These are phyloP conservation scores for Furcasterigmium furcatum DNA, from an alignment of 2,329 filamentous ascomycete species.

Conservation along the genomic window DNA sequence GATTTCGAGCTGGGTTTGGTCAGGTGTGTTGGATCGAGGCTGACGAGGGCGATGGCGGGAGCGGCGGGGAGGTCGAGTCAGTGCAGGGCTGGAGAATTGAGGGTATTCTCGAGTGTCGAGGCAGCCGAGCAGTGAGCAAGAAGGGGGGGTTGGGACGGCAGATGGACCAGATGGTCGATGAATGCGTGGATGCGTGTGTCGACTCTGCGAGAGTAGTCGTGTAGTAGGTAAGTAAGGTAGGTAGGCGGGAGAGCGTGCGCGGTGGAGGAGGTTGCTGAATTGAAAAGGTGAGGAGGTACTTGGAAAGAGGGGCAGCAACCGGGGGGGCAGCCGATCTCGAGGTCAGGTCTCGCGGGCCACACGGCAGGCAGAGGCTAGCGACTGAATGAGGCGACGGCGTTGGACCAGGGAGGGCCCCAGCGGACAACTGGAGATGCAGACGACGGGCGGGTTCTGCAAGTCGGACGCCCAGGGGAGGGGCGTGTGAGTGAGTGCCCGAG, in stretches of 20 bases:
- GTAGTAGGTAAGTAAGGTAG: neutral
- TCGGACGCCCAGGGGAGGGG: conserved; percentile 1
- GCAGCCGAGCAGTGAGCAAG: neutral
- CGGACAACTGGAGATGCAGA: neutral
- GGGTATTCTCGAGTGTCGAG: neutral
- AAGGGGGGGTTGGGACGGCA: neutral
- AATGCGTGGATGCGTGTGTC: too few relatives aligned
- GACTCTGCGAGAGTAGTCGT: neutral
- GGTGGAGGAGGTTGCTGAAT: conserved; percentile 1
- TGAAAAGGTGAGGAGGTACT: conserved; percentile 6
- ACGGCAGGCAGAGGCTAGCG: conserved; percentile 3
- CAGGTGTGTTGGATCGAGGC: neutral
- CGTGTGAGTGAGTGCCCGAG: neutral
- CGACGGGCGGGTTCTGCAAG: conserved; percentile 1
- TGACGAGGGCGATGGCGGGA: neutral
- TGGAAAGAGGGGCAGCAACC: conserved; percentile 2
- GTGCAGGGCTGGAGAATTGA: neutral
- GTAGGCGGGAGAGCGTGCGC: neutral
- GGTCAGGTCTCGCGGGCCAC: conserved; percentile 3
- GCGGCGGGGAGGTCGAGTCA: neutral
- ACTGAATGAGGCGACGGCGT: conserved; percentile 3
- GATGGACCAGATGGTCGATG: neutral
- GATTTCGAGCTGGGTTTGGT: neutral
- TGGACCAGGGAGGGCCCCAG: conserved; percentile 1
- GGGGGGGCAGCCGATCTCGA: conserved; percentile 2